A percentile compares a stretch with the other conserved stretches of the same genome.
Conservation (phyloP, 1,284 basidiomycete genomes). For the Erythrobasidium hasegawianum region DNA sequence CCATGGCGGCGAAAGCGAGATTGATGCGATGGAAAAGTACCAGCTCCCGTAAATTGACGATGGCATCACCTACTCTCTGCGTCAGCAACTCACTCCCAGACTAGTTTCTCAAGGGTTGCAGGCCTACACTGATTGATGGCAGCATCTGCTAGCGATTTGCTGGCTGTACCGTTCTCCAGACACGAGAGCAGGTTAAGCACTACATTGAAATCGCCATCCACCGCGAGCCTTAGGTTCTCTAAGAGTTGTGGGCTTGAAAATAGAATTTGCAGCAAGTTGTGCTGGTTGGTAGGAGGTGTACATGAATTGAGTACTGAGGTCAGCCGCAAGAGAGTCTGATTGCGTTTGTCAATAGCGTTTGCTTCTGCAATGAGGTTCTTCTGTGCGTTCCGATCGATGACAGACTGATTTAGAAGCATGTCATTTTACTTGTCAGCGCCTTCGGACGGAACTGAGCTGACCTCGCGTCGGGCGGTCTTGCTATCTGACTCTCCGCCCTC, state of each 20-base stretch:
- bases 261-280: constrained; percentile 12
- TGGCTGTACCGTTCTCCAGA: constrained; percentile 72
- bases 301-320: constrained; percentile 40
- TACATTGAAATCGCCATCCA: constrained; percentile 83
- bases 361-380: constrained; percentile 15
- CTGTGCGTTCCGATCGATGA: constrained; percentile 22
- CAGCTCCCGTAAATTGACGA: constrained; percentile 83
- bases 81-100: not conserved
- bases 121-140: constrained; percentile 82
- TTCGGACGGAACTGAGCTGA: constrained; percentile 20
- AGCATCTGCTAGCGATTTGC: constrained; percentile 80
- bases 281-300: constrained; percentile 15
- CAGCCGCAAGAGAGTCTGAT: constrained; percentile 36
- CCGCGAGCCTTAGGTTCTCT: constrained; percentile 77
- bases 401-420: constrained; percentile 4
- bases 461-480: constrained; percentile 52
- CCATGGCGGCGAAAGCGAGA: constrained; percentile 74
- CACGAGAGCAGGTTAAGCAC: constrained; percentile 84
- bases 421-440: not conserved
- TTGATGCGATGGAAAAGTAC: constrained; percentile 76
- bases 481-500: constrained; percentile 67
- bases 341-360: constrained; percentile 23
- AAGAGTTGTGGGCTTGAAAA: constrained; percentile 66
- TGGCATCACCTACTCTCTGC: constrained; percentile 63
- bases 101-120: constrained; percentile 1